phyloP scores from a whole-genome alignment of 2,329 filamentous ascomycete genomes.

The Trichoderma atrobrunneum region DNA sequence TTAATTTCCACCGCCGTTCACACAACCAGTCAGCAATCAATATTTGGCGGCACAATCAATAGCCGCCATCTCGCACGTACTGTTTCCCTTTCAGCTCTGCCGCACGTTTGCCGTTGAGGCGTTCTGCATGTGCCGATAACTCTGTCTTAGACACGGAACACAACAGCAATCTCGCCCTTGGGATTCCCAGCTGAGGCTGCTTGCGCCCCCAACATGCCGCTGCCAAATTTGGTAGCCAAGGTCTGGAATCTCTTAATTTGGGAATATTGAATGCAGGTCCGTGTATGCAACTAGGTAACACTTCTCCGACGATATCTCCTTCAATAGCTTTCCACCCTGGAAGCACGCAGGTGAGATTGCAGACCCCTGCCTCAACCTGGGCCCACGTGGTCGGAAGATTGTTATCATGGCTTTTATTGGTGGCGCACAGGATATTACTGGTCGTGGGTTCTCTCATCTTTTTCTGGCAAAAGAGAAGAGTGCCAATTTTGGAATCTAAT shows the following conservation, averaged over 20 bases:
- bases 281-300: background rate
- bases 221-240: background rate
- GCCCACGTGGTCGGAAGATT: background rate
- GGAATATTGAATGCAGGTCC: background rate
- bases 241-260: background rate
- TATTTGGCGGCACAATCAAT: background rate
- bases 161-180: background rate
- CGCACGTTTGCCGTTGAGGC: background rate
- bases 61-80: background rate
- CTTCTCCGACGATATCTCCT: too few relatives aligned
- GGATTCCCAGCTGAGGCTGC: background rate
- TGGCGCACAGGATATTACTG: background rate
- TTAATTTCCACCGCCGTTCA: background rate
- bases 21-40: background rate
- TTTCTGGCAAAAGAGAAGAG: background rate
- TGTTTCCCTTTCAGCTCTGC: background rate
- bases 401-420: background rate
- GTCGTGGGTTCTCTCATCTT: background rate
- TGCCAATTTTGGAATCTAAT: background rate
- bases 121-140: background rate
- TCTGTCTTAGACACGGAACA: background rate
- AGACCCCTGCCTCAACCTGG: background rate
- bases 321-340: background rate
- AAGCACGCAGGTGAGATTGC: background rate
- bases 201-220: background rate